Evolutionary conservation across 2,329 filamentous ascomycete species (phyloP), one percentile per base, ranked within the genome.

Genomic region (Pseudophaeomoniella oleicola): DNA sequence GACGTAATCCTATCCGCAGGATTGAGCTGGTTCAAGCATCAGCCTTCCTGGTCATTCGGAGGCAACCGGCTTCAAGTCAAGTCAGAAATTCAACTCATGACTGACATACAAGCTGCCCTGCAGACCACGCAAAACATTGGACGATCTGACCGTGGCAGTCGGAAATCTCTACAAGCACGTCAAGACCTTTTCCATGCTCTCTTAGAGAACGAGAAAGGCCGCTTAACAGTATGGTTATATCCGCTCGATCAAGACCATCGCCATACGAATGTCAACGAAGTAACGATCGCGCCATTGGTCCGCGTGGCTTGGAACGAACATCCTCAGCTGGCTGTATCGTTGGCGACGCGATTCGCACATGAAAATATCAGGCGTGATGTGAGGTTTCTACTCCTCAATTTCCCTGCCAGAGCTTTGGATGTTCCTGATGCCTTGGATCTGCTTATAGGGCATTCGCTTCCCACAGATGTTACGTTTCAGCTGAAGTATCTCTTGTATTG

Each of bases 401-500:
- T 81, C 54, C 85, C 92, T 0, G 80, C 87, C 42, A 87, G 80
- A 60, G 86, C 82, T 0, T 66, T 94, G 16, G 64, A 72, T 37
- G 81, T 94, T 42, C 77, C 90, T 0, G 82, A 88, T 47, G 86
- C 85, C 17, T 63, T 98, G 33, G 75, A 87, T 34, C 64, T 96
- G 14, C 67, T 98, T 38, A 71, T 98, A 18, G 85, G 83, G 14
- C 71, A 77, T 16, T 66, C 75, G 31, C 60, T 96, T 35, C 86
- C 87, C 0, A 64, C 66, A 29, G 88, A 96, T 58, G 71, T 96
- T 32, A 77, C 75, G 37, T 78, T 77, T 48, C 87, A 94, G 57
- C 69, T 96, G 37, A 94, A 86, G 75, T 94, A 93, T 56, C 66
- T 98, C 12, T 66, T 98, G 2, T 94, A 83, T 61, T 99, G 90